Percentiles rank a stretch among this genome's conserved stretches.
These are phyloP conservation scores for Barbarea vulgaris DNA, from an alignment of 345 rosid species.

Conservation along the genomic window DNA sequence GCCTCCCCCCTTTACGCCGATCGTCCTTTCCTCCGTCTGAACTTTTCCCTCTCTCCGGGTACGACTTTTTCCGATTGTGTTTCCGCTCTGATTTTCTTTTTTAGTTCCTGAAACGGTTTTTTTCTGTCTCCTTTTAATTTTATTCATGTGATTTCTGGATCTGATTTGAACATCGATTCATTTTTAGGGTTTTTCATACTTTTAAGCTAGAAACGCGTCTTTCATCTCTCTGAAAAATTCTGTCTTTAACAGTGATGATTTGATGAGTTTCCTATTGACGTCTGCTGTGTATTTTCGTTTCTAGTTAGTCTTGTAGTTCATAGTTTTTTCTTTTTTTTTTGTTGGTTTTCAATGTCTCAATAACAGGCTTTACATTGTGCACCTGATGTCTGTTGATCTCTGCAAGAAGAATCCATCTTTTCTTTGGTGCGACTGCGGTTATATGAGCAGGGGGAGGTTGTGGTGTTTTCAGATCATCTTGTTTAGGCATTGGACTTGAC, in stretches of 20 bases:
- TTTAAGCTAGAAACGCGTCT: no score
- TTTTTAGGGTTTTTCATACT: conserved; percentile 12
- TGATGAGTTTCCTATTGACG: no score
- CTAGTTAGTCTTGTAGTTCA: conserved; percentile 30
- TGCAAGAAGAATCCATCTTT: conserved; percentile 45
- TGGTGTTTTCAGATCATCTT: conserved; percentile 54
- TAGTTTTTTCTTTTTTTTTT: neutral
- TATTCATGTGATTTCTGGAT: neutral
- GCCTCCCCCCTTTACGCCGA: conserved; percentile 24
- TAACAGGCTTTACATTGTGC: conserved; percentile 38
- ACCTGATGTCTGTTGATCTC: conserved; percentile 49
- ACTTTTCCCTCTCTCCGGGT: conserved; percentile 21
- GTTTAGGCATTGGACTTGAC: conserved; percentile 79
- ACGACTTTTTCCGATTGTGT: neutral
- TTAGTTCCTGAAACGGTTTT: neutral
- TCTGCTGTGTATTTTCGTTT: conserved; percentile 1
- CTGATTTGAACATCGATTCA: neutral
- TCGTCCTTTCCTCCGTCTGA: conserved; percentile 15
- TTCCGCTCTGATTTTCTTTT: neutral
- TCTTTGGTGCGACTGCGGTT: conserved; percentile 59
- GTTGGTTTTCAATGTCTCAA: conserved; percentile 24
- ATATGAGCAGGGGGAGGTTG: conserved; percentile 72
- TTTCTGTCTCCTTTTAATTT: neutral
- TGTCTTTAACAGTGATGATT: no score
- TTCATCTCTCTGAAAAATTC: neutral